Base-by-base conservation (phyloP, 805 yeast species). In the Saccharomycopsis capsularis region DNA sequence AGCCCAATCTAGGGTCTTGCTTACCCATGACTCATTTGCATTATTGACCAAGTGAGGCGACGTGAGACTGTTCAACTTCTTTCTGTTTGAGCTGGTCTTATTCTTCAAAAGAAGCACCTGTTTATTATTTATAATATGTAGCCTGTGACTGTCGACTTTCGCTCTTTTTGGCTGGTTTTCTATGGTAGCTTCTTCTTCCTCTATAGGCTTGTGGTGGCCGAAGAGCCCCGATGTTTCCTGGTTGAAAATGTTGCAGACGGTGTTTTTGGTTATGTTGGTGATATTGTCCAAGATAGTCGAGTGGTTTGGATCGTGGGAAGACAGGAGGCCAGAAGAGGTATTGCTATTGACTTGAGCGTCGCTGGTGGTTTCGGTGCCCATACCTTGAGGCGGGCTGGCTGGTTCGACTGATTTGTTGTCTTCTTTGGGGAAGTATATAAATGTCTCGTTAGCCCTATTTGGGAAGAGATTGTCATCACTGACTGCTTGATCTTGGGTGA, bases 1-100 rank as follows among this genome's bases (percentile, higher is more conserved):
- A 3, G 51, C 54, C 53, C 53, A 52, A 18, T 52, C 55, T 11
- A 52, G 32, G 9, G 42, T 50, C 25, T 40, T 50, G 21, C 23
- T 18, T 27, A 46, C 4, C 43, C 32, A 40, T 27, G 34, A 15
- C 21, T 46, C 36, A 27, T 48, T 46, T 7, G 2, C 22, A 7
- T 15, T 36, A 2, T 19, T 25, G 9, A n/a, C 39, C 7, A 16
- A 21, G 21, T 27, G 35, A 16, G 46, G 44, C 3, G 44, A 27
- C n/a, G 41, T 34, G 16, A 49, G 25, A n/a, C 38, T 32, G 18
- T 36, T 42, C 11, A 41, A 15, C 16, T 45, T 46, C 22, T 50
- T 52, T 5, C 23, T 39, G 22, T 34, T 37, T 13, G 35, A 18
- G 11, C 24, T 42, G n/a, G 44, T n/a, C 32, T 49, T 49, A 15